These are phyloP conservation scores for Chaetothyriales sp. DNA, from an alignment of 2,329 filamentous ascomycete species.

Conservation along the genomic window DNA sequence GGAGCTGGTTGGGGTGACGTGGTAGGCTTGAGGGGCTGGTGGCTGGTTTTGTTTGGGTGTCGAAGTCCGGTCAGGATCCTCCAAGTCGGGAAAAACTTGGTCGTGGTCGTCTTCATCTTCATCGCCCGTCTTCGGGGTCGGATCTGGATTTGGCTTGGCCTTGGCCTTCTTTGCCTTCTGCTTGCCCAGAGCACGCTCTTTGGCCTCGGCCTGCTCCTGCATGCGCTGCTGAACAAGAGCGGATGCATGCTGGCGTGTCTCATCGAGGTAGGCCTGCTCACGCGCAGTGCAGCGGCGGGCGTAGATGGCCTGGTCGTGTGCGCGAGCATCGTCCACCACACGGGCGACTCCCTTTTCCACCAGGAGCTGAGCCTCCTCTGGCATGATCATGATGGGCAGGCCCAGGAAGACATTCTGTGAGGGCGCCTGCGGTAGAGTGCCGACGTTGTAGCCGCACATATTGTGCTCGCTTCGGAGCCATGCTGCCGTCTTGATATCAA, in stretches of 20 bases:
- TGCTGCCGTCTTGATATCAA: constrained; percentile 67
- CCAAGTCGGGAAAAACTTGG: constrained; percentile 10
- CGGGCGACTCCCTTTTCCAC: constrained; percentile 63
- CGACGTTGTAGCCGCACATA: constrained; percentile 73
- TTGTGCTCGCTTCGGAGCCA: constrained; percentile 64
- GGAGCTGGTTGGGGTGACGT: constrained; percentile 37
- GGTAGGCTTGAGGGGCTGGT: constrained; percentile 5
- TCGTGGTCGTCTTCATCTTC: too few species aligned
- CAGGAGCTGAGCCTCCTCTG: constrained; percentile 73
- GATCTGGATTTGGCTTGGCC: constrained; percentile 35
- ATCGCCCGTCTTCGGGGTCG: too few species aligned
- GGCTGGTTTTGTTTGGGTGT: constrained; percentile 3
- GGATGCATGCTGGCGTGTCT: neutral
- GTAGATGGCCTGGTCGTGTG: constrained; percentile 51
- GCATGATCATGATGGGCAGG: constrained; percentile 73
- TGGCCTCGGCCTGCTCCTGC: constrained; percentile 38
- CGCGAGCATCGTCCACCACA: constrained; percentile 62
- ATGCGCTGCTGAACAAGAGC: constrained; percentile 22
- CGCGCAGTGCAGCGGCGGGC: constrained; percentile 39
- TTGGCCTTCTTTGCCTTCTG: constrained; percentile 36
- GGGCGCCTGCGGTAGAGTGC: constrained; percentile 77
- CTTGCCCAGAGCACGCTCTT: constrained; percentile 31
- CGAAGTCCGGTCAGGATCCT: constrained; percentile 4
- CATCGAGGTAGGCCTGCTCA: constrained; percentile 44
- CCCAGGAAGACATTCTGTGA: constrained; percentile 92